Percentiles rank a stretch among this genome's conserved stretches.
Conservation (phyloP, 2,329 filamentous ascomycete genomes). For the Fusarium kyushuense region DNA sequence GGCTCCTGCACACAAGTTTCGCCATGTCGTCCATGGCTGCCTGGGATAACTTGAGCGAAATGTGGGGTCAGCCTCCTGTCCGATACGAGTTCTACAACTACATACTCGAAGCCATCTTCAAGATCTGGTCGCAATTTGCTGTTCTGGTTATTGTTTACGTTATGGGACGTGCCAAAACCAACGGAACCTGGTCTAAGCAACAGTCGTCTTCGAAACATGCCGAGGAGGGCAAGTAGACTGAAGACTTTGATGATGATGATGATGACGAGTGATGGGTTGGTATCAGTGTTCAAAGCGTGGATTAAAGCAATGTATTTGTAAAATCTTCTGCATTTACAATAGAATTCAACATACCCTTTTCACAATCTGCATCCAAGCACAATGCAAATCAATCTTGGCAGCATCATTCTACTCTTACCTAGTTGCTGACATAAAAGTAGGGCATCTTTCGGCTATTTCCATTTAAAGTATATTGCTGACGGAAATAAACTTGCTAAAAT, state of each 20-base stretch:
- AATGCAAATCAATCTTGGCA: too few species aligned
- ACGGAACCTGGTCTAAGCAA: constrained; percentile 47
- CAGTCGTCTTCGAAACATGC: constrained; percentile 29
- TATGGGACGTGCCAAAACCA: constrained; percentile 44
- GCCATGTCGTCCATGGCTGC: too few species aligned
- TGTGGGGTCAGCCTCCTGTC: too few species aligned
- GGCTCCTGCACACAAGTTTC: constrained; percentile 39
- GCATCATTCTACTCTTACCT: background rate
- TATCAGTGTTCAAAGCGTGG: background rate
- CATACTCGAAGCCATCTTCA: constrained; percentile 46
- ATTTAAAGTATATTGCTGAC: background rate
- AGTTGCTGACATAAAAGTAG: background rate
- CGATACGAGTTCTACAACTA: constrained; percentile 10
- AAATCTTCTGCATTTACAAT: background rate
- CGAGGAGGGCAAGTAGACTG: constrained; percentile 22
- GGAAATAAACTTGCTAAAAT: background rate
- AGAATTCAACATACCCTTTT: too few species aligned
- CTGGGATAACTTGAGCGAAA: too few species aligned
- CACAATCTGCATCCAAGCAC: too few species aligned
- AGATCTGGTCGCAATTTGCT: constrained; percentile 44
- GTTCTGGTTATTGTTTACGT: constrained; percentile 46
- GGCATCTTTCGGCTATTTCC: background rate
- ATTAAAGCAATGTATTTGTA: background rate
- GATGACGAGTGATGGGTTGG: background rate
- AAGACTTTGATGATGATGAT: too few species aligned